Percentiles rank a stretch among this genome's conserved stretches.
phyloP scores from a whole-genome alignment of 495 filamentous ascomycete species.

The Aspergillus bertholletiae region DNA sequence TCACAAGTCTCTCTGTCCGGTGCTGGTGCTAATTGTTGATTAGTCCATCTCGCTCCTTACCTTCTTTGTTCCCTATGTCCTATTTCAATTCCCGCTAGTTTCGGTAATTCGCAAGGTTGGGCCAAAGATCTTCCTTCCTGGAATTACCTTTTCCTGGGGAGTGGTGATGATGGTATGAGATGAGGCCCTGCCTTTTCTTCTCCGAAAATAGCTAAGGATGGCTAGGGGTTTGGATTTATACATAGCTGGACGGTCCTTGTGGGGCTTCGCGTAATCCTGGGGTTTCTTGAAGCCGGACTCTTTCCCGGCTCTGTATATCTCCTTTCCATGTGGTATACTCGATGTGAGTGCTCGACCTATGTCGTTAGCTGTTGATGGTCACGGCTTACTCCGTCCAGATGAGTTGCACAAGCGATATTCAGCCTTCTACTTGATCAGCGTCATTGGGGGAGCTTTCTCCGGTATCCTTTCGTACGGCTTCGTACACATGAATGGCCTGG shows the following conservation, averaged over 20 bases:
- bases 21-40: not conserved
- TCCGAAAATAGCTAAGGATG: not conserved
- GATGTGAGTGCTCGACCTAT: conserved; percentile 17
- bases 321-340: conserved; percentile 53
- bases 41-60: conserved; percentile 10
- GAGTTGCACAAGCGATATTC: conserved; percentile 58
- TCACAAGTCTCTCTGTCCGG: not conserved
- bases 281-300: conserved; percentile 56
- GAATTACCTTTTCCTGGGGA: conserved; percentile 46
- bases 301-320: conserved; percentile 55
- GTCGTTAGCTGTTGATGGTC: not conserved
- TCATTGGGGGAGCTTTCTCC: conserved; percentile 45
- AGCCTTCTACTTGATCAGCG: conserved; percentile 49
- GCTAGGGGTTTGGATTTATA: conserved; percentile 50
- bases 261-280: conserved; percentile 53
- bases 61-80: conserved; percentile 16
- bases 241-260: conserved; percentile 46
- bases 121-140: conserved; percentile 45
- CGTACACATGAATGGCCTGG: conserved; percentile 45
- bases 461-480: conserved; percentile 60
- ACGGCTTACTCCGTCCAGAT: not conserved
- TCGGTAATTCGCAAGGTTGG: conserved; percentile 52
- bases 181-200: not conserved
- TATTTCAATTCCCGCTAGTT: conserved; percentile 26
- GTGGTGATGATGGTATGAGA: conserved; percentile 27